phyloP scores from a whole-genome alignment of 2,329 filamentous ascomycete species.

The Coleophoma cylindrospora region DNA sequence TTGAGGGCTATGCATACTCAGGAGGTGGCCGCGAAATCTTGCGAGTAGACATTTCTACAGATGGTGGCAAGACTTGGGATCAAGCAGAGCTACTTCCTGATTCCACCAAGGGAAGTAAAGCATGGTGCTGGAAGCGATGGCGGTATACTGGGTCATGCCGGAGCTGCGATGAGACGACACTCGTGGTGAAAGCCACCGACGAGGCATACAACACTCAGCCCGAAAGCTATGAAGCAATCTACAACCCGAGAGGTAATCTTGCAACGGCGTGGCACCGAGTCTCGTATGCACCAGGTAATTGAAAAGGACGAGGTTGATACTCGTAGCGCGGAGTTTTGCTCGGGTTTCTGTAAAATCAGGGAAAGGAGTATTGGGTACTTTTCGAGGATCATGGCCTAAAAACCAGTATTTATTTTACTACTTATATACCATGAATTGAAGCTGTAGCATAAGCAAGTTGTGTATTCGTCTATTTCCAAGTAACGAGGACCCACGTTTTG shows the following conservation, averaged over 20 bases:
- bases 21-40: slow-evolving; percentile 44
- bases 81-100: slow-evolving; percentile 56
- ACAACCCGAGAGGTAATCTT: slow-evolving; percentile 60
- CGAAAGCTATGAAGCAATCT: slow-evolving; percentile 52
- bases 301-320: no score
- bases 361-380: no score
- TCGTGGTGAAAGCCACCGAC: slow-evolving; percentile 63
- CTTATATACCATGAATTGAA: no score
- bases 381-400: no score
- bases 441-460: no score
- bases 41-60: slow-evolving; percentile 41
- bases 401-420: no score
- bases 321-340: no score
- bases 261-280: slow-evolving; percentile 65
- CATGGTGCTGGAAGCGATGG: slow-evolving; percentile 64
- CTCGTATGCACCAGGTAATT: no score
- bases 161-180: slow-evolving; percentile 36
- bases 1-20: slow-evolving; percentile 43
- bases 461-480: no score
- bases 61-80: slow-evolving; percentile 42
- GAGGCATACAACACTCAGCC: slow-evolving; percentile 64
- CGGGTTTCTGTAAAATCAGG: no score
- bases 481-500: no score
- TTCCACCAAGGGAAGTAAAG: slow-evolving; percentile 38
- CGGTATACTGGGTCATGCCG: slow-evolving; percentile 31